Conservation (phyloP, 2,329 filamentous ascomycete species). For the Biscogniauxia mediterranea region DNA sequence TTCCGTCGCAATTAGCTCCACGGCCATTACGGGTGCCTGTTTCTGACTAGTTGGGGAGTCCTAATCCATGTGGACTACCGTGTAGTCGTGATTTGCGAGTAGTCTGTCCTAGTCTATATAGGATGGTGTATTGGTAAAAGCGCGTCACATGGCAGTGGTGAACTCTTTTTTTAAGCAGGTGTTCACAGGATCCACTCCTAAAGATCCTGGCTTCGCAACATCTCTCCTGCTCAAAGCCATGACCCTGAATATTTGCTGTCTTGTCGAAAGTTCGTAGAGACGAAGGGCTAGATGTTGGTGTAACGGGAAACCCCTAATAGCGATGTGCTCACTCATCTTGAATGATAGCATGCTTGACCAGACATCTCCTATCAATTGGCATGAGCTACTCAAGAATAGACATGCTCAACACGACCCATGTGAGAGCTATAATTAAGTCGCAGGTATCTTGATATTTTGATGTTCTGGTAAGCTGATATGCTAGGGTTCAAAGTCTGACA, state of each 20-base stretch:
- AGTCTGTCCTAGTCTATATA: too few relatives aligned
- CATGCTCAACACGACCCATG: too few relatives aligned
- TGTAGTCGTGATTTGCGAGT: too few relatives aligned
- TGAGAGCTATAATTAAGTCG: too few relatives aligned
- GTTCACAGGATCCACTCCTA: too few relatives aligned
- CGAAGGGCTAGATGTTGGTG: background rate
- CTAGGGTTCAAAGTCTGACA: background rate
- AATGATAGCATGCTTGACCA: background rate
- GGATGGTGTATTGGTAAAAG: too few relatives aligned
- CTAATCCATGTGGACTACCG: background rate
- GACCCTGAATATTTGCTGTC: background rate
- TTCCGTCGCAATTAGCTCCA: background rate
- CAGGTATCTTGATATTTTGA: too few relatives aligned
- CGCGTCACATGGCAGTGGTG: too few relatives aligned
- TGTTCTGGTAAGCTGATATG: background rate
- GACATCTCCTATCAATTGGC: background rate
- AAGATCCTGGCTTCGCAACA: background rate
- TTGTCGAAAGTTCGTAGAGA: background rate
- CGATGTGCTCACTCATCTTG: background rate
- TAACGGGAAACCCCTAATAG: background rate
- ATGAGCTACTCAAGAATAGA: too few relatives aligned
- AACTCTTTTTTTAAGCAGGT: too few relatives aligned
- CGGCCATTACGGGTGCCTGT: too few relatives aligned
- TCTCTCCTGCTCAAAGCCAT: background rate
- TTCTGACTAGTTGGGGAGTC: background rate